Base-by-base conservation (phyloP, 139 green algal genomes). In the Mesotaenium endlicherianum region DNA sequence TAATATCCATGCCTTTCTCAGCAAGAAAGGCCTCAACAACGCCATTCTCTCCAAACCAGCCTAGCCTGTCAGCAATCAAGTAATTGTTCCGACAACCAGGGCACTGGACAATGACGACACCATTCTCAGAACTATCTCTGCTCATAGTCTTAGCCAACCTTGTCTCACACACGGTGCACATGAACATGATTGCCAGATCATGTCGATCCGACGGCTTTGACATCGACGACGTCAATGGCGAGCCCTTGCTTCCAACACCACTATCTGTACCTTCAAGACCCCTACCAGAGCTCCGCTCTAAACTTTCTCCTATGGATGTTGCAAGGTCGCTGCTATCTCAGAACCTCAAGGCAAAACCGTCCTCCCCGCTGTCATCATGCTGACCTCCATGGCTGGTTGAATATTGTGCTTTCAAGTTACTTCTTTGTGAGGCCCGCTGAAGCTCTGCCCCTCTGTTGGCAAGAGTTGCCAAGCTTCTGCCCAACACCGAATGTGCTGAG, bases 21-120 rank as follows among this genome's bases (percentile, higher is more conserved):
- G 79, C 79, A 4, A 86, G 41, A 44, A 86, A 86, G n/a, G 8
- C 14, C 67, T 86, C 79, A 3, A 86, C 43, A 30, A 8, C 85
- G 5, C 79, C 79, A 31, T 70, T 70, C 64, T 86, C 87, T 0
- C 87, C 90, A 80, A 93, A 93, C 90, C 90, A 93, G 31, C 90
- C 92, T 17, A 92, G 50, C 17, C 88, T 43, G 78, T 94, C 91
- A 1, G 92, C 89, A 8, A 94, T 91, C n/a, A 94, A 75, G 81
- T 94, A 91, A 20, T 70, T 41, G n/a, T 50, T 85, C 16, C 87
- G n/a, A 55, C 92, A 94, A 45, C 82, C 86, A 30, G 89, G 81
- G 84, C 92, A 94, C 36, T 77, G 53, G 1, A 92, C 92, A 1
- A 94, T 86, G 1, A 94, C 92, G 14, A 94, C 89, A 0, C 92